Conservation (phyloP, 371 early-diverging fungal genomes). For the Mortierella sp. region DNA sequence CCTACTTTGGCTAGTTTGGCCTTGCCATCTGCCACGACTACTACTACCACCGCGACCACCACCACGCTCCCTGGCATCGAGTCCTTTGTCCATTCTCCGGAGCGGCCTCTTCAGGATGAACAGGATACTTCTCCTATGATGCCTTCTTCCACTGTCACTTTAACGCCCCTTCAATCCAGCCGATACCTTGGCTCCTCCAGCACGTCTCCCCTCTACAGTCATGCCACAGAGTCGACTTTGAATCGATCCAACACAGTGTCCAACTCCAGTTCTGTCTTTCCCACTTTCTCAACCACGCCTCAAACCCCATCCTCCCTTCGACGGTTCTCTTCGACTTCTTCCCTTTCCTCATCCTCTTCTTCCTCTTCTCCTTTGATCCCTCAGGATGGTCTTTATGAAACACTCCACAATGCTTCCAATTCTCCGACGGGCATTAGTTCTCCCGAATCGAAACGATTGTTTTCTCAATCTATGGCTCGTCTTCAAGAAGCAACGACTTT, state of each 20-base stretch:
- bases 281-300: slow-evolving; percentile 5
- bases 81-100: slow-evolving; percentile 34
- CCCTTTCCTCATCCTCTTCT: slow-evolving; percentile 4
- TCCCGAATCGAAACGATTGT: neutral
- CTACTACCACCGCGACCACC: neutral
- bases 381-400: too few relatives aligned
- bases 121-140: neutral
- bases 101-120: neutral
- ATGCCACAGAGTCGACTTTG: too few relatives aligned
- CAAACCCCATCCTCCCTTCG: slow-evolving; percentile 4
- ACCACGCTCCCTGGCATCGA: slow-evolving; percentile 40
- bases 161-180: neutral
- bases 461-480: slow-evolving; percentile 14
- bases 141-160: neutral
- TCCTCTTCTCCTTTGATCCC: neutral
- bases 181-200: neutral
- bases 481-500: slow-evolving; percentile 20
- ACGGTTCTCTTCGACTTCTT: too few relatives aligned
- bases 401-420: too few relatives aligned
- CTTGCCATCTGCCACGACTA: slow-evolving; percentile 8
- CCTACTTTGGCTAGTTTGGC: too few relatives aligned
- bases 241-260: too few relatives aligned
- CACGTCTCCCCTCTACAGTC: too few relatives aligned
- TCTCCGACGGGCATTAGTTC: neutral
- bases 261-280: slow-evolving; percentile 9